Percentiles rank a stretch among this genome's conserved stretches.
Evolutionary conservation across 768 basidiomycete species (phyloP).

Genomic region (Boletus rubropictus): DNA sequence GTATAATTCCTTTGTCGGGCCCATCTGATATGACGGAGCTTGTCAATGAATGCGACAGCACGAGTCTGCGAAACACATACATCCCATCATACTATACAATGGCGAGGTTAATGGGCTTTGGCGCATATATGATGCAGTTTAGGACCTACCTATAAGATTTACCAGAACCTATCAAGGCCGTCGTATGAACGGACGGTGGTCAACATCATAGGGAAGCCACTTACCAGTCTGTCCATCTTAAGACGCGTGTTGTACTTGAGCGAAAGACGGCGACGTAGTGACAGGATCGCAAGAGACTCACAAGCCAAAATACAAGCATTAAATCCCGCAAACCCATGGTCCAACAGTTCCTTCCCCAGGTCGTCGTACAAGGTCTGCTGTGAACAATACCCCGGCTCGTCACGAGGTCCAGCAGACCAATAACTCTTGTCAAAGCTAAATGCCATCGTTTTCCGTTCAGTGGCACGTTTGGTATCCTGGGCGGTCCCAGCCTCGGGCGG

Average conservation of each 20-base stretch:
- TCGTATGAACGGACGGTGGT: slow-evolving; percentile 4
- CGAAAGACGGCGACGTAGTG: background rate
- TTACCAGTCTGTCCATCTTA: slow-evolving; percentile 81
- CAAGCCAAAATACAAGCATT: slow-evolving; percentile 99
- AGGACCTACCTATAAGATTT: slow-evolving; percentile 80
- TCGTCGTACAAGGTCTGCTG: slow-evolving; percentile 95
- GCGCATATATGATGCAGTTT: background rate
- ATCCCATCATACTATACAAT: slow-evolving; percentile 83
- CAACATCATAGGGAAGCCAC: slow-evolving; percentile 20
- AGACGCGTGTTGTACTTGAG: background rate
- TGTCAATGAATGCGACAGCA: slow-evolving; percentile 4
- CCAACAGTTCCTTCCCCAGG: slow-evolving; percentile 87
- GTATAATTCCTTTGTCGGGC: slow-evolving; percentile 95
- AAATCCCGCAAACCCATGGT: slow-evolving; percentile 94
- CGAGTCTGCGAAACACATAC: slow-evolving; percentile 43
- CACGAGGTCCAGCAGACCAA: slow-evolving; percentile 88
- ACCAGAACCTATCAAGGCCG: slow-evolving; percentile 59
- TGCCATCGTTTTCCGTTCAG: slow-evolving; percentile 82
- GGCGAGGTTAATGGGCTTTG: slow-evolving; percentile 3
- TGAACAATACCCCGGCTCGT: slow-evolving; percentile 87
- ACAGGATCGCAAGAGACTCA: slow-evolving; percentile 44
- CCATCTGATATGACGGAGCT: slow-evolving; percentile 54
- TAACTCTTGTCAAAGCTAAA: slow-evolving; percentile 98
- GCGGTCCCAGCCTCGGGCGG: slow-evolving; percentile 74
- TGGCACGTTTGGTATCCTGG: slow-evolving; percentile 72